Conservation (phyloP, 139 green algal genomes). For the Zygnema circumcarinatum region DNA sequence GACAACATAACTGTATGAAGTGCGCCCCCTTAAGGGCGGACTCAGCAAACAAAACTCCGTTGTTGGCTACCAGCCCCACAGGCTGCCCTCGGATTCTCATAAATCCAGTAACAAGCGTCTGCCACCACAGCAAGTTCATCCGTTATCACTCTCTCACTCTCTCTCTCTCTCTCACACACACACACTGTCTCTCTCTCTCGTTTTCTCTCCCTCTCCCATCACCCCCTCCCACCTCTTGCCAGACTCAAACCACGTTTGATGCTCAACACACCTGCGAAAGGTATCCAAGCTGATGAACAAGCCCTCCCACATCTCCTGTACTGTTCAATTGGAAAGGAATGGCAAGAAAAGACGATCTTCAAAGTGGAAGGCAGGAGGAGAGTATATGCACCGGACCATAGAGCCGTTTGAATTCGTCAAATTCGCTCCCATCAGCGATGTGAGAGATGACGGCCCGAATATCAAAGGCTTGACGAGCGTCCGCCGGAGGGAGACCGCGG, state of each 20-base stretch:
- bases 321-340: no score
- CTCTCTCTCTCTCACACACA: neutral
- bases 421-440: constrained; percentile 82
- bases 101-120: constrained; percentile 85
- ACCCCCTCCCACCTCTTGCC: no score
- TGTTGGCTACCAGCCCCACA: constrained; percentile 93
- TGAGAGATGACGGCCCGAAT: constrained; percentile 77
- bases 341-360: no score
- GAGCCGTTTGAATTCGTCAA: constrained; percentile 91
- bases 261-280: no score
- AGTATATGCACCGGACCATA: constrained; percentile 72
- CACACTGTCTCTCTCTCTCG: no score
- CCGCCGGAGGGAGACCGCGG: constrained; percentile 62
- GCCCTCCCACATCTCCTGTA: no score
- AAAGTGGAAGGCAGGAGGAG: no score
- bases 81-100: constrained; percentile 14
- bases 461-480: constrained; percentile 75
- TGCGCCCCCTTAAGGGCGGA: constrained; percentile 87
- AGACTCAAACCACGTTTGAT: no score
- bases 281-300: no score
- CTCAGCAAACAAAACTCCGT: constrained; percentile 88
- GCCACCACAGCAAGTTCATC: neutral
- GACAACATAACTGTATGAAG: constrained; percentile 81
- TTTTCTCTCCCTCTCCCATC: no score
- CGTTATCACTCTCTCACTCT: neutral